phyloP scores from a whole-genome alignment of 2,329 filamentous ascomycete genomes.

The Rutstroemia sp. region DNA sequence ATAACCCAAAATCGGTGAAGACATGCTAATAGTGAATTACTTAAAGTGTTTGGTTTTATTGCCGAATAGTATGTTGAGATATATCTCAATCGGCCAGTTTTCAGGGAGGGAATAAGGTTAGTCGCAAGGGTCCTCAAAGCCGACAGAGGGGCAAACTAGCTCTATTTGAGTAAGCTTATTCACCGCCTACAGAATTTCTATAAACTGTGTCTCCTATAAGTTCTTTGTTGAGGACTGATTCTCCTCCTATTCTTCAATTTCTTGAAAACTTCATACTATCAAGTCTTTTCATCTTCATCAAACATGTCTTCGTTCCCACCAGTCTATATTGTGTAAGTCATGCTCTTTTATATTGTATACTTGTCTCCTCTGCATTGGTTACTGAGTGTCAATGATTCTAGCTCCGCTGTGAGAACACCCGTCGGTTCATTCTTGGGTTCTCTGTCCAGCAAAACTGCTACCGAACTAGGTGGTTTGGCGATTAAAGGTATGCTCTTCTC shows the following conservation, averaged over 20 bases:
- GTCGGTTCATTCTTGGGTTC: constrained; percentile 92
- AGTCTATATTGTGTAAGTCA: constrained; percentile 74
- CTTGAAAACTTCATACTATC: background rate
- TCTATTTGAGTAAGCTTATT: background rate
- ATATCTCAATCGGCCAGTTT: too few relatives aligned
- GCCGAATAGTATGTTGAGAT: too few relatives aligned
- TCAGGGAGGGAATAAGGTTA: too few relatives aligned
- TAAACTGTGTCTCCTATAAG: background rate
- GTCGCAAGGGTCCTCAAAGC: too few relatives aligned
- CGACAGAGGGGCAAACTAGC: background rate
- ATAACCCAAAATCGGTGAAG: too few relatives aligned
- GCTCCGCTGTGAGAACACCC: constrained; percentile 77
- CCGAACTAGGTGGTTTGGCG: constrained; percentile 80
- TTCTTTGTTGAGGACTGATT: constrained; percentile 2
- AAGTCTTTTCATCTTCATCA: constrained; percentile 13
- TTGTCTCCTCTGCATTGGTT: background rate
- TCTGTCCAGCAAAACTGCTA: constrained; percentile 77
- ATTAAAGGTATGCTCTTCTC: constrained; percentile 65
- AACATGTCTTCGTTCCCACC: constrained; percentile 74
- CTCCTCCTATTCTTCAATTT: background rate
- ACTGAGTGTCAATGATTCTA: background rate
- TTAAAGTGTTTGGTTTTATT: too few relatives aligned
- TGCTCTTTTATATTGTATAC: background rate
- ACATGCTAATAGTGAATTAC: too few relatives aligned
- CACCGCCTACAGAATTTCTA: background rate